Percentiles rank a stretch among this genome's conserved stretches.
Evolutionary conservation across 2,329 filamentous ascomycete species (phyloP).

Genomic region (Fusarium bulbicola): DNA sequence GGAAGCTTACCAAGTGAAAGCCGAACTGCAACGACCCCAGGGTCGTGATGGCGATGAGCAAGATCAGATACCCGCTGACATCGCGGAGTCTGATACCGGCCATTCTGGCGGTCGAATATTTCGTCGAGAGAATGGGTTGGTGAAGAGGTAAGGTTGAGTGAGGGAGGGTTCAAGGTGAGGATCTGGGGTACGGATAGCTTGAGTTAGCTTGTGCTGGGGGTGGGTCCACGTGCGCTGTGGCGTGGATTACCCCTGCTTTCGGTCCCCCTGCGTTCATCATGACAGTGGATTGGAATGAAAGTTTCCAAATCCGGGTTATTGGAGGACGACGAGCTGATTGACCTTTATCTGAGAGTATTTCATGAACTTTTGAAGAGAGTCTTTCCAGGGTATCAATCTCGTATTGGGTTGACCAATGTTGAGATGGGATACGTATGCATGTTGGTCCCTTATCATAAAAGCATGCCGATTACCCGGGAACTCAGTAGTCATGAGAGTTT

Average conservation of each 20-base stretch:
- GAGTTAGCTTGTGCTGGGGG: constrained; percentile 21
- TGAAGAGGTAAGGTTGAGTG: not conserved
- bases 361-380: not conserved
- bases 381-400: not conserved
- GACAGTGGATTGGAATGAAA: constrained; percentile 8
- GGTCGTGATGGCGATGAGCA: constrained; percentile 79
- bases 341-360: not conserved
- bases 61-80: constrained; percentile 80
- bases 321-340: not conserved
- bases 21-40: constrained; percentile 93
- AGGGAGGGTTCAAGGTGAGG: not conserved
- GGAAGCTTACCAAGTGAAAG: constrained; percentile 77
- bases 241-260: constrained; percentile 19
- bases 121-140: not conserved
- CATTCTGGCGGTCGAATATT: constrained; percentile 39
- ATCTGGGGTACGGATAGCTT: constrained; percentile 14
- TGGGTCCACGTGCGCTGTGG: constrained; percentile 32
- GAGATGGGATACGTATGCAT: not conserved
- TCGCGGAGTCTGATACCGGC: constrained; percentile 49
- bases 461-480: not conserved
- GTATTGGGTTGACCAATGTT: not conserved
- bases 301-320: not conserved
- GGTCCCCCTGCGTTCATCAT: not conserved
- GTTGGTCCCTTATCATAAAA: not conserved
- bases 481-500: not conserved